phyloP scores from a whole-genome alignment of 2,329 filamentous ascomycete species.

The Aspergillus melleus region DNA sequence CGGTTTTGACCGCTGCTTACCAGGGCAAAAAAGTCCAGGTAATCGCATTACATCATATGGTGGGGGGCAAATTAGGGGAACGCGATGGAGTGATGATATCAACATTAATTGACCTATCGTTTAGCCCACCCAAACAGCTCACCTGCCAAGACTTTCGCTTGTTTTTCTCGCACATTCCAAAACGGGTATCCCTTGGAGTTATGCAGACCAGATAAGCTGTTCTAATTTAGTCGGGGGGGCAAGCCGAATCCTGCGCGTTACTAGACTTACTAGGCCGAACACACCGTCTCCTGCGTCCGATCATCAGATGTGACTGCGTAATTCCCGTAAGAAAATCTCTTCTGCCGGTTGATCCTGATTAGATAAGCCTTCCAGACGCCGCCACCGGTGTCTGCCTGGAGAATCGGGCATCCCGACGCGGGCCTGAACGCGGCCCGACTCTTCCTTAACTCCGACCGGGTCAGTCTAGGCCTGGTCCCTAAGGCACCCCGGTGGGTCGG shows the following conservation, averaged over 20 bases:
- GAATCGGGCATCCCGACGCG: not conserved
- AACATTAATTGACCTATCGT: not conserved
- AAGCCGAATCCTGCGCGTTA: too few species aligned
- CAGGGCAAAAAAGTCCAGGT: not conserved
- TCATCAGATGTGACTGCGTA: not conserved
- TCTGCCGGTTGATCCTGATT: not conserved
- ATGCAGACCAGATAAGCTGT: too few species aligned
- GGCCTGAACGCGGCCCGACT: too few species aligned
- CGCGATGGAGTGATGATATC: not conserved
- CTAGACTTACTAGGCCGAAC: too few species aligned
- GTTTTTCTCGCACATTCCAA: not conserved
- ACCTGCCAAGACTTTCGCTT: not conserved
- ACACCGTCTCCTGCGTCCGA: too few species aligned
- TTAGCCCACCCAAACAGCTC: too few species aligned
- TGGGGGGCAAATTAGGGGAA: not conserved
- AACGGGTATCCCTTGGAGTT: not conserved
- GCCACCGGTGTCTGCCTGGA: not conserved
- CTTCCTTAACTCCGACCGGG: too few species aligned
- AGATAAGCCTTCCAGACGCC: not conserved
- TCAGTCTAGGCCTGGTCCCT: too few species aligned
- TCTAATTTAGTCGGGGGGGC: too few species aligned
- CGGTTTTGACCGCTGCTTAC: constrained; percentile 18
- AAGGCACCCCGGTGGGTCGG: not conserved
- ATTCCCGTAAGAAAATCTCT: not conserved
- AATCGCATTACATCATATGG: constrained; percentile 4